Conservation (phyloP, 345 rosid genomes). For the Populus nigra region DNA sequence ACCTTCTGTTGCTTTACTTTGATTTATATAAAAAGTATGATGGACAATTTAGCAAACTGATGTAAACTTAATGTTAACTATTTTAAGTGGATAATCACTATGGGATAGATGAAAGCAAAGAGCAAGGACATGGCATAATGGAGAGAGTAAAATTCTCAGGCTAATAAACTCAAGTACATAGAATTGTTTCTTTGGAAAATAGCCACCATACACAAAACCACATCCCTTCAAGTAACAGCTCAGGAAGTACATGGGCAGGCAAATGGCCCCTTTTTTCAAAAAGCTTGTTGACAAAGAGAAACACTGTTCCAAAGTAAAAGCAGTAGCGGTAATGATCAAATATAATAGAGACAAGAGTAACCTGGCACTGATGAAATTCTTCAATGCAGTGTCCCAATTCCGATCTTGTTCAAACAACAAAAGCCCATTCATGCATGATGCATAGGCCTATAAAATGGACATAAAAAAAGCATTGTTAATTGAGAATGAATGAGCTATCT, state of each 20-base stretch:
- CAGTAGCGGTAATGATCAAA: background rate
- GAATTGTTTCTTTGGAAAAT: background rate
- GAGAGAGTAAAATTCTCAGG: background rate
- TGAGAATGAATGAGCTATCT: conserved; percentile 1
- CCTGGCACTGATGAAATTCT: conserved; percentile 93
- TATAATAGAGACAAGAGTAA: conserved; percentile 22
- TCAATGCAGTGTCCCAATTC: conserved; percentile 89
- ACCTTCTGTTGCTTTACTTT: background rate
- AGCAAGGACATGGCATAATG: background rate
- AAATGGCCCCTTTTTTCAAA: background rate
- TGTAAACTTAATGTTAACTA: background rate
- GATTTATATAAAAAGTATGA: background rate
- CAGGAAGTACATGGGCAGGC: background rate
- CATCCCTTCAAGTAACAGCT: background rate
- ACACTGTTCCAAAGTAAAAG: background rate
- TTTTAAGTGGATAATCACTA: background rate
- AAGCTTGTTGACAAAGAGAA: background rate
- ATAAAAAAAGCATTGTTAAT: background rate
- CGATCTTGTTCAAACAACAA: conserved; percentile 93
- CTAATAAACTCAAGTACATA: background rate
- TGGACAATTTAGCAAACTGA: background rate
- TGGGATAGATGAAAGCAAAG: background rate
- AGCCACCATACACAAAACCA: background rate
- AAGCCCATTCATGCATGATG: conserved; percentile 94
- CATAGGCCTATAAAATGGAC: conserved; percentile 69